Evolutionary conservation across 108 stramenopile genomes (phyloP).

Genomic region (Asterionellopsis glacialis): DNA sequence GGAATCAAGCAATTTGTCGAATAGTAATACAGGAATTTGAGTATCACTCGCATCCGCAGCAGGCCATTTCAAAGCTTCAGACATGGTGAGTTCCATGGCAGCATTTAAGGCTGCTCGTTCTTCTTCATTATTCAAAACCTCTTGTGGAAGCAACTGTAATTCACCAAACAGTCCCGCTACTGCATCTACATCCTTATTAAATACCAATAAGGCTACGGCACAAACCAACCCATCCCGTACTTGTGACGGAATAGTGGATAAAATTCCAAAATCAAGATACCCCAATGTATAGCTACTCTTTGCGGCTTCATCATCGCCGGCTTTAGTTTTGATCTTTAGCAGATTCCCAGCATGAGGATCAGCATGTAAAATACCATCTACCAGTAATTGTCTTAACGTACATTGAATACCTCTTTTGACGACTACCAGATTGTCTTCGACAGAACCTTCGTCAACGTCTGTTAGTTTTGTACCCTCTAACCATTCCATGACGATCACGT

Average conservation of each 20-base stretch:
- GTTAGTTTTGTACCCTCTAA: slow-evolving; percentile 54
- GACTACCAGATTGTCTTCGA: slow-evolving; percentile 52
- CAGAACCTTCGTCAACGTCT: slow-evolving; percentile 19
- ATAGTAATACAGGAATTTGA: slow-evolving; percentile 54
- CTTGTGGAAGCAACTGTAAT: slow-evolving; percentile 54
- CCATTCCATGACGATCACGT: slow-evolving; percentile 70
- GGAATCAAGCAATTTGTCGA: slow-evolving; percentile 66
- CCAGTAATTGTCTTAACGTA: slow-evolving; percentile 72
- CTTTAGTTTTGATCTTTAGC: slow-evolving; percentile 27
- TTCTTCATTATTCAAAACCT: slow-evolving; percentile 39
- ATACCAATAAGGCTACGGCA: slow-evolving; percentile 66
- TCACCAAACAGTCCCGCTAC: slow-evolving; percentile 74
- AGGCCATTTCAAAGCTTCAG: slow-evolving; percentile 40
- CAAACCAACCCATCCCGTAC: slow-evolving; percentile 77
- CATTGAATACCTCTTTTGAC: slow-evolving; percentile 64
- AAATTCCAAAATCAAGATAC: slow-evolving; percentile 74
- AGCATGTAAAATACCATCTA: slow-evolving; percentile 65
- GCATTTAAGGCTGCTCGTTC: slow-evolving; percentile 40
- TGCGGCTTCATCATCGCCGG: slow-evolving; percentile 4
- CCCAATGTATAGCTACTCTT: slow-evolving; percentile 29
- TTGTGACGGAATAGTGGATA: slow-evolving; percentile 47
- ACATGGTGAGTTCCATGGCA: slow-evolving; percentile 45
- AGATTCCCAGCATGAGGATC: slow-evolving; percentile 80
- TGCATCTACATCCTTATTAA: slow-evolving; percentile 52
- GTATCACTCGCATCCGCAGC: slow-evolving; percentile 13